Percentiles rank a stretch among this genome's conserved stretches.
Evolutionary conservation across 169 alveolate genomes (phyloP).

Genomic region (Plasmodium reichenowi): DNA sequence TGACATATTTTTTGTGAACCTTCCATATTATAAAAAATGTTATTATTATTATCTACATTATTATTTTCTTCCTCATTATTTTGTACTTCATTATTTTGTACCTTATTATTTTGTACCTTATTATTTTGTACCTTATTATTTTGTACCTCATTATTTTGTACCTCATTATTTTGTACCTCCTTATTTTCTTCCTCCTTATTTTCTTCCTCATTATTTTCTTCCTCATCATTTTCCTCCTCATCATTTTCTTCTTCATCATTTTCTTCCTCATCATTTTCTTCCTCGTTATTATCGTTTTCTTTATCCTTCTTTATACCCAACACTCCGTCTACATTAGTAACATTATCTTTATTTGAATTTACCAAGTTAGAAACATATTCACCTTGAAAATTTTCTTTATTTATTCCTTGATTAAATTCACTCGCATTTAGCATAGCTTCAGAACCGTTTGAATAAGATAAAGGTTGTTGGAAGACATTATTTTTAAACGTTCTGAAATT

Average conservation of each 20-base stretch:
- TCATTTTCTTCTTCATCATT: no score
- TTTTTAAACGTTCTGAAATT: slow-evolving; percentile 6
- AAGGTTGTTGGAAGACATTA: not conserved
- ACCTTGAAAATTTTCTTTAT: not conserved
- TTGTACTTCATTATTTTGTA: not conserved
- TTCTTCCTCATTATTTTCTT: no score
- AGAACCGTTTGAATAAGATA: not conserved
- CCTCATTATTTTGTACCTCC: not conserved
- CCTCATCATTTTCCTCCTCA: no score
- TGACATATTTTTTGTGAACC: slow-evolving; percentile 11
- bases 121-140: no score
- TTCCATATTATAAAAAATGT: not conserved
- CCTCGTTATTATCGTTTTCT: no score
- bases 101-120: not conserved
- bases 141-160: not conserved
- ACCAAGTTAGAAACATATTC: not conserved
- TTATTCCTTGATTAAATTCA: slow-evolving; percentile 5
- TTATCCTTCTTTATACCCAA: no score
- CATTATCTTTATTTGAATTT: not conserved
- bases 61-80: not conserved
- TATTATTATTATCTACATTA: not conserved
- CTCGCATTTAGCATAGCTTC: slow-evolving; percentile 9
- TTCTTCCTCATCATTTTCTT: no score
- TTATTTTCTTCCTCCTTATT: no score
- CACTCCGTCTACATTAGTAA: not conserved